Base-by-base conservation (phyloP, 257 asterid species). In the Fraxinus excelsior region DNA sequence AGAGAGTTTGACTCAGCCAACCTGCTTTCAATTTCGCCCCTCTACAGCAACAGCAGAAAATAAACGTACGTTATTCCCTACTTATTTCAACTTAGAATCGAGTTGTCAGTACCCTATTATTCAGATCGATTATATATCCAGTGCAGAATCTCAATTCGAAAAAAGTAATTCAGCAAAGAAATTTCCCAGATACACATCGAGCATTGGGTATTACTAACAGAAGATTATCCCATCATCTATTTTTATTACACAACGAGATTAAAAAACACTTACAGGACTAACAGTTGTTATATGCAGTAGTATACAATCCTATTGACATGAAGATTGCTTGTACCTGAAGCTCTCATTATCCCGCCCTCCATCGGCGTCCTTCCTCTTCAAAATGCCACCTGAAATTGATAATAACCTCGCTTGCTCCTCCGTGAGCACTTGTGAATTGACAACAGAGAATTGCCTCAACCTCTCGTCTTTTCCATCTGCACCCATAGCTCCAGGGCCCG, bases 331-430 rank as follows among this genome's bases (percentile, higher is more conserved):
- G 84, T 80, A 86, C 80, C 94, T 86, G 87, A 89, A 84, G 87
- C 78, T 82, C 32, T 93, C 97, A 40, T 74, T 79, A 26, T 90
- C 98, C 90, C 89, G 83, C n/a, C 96, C 94, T 80, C 90, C 97
- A 13, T 94, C 98, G 0, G 93, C 94, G 79, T 92, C 97, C 74
- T 87, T 82, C 87, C 99, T 86, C 86, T 91, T 94, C 81, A 83
- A 62, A 62, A 67, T 75, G 53, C 87, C 87, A 23, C 88, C 87
- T 16, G 85, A 69, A 3, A 80, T 65, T 3, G 78, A 76, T 53
- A 69, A 78, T 64, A 78, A 73, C 79, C 96, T 80, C 14, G 87
- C 85, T 68, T 87, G 94, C 74, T 91, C 98, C 72, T 92, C 97
- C 1, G 87, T 79, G 21, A 81, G 79, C 5, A 87, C 49, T 42